Evolutionary conservation across 768 basidiomycete genomes (phyloP), one percentile per base, ranked within the genome.

Genomic region (Suillus ampliporus): DNA sequence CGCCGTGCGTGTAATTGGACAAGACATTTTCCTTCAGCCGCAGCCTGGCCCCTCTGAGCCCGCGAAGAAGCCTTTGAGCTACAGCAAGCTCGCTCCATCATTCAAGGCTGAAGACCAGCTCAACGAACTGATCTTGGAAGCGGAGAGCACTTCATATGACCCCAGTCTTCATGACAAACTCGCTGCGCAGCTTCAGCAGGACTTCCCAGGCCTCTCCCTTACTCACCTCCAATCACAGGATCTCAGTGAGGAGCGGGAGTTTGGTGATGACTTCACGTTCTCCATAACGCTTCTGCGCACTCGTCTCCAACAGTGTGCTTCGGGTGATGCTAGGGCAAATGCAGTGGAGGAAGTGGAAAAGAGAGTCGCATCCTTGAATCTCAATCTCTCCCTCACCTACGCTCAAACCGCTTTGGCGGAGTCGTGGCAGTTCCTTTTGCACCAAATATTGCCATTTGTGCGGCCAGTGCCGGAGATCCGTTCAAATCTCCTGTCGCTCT

Each of bases 361-460:
- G 54, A 82, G 83, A 38, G 77, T 94, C 4, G 79, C 85, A 53
- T 86, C 89, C 1, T 86, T 96, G 73, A 97, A 97, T 74, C 83
- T 95, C 66, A 95, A 96, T 71, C 83, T 95, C 53, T 95, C 94
- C 1, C 78, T 97, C 43, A 81, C 91, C 23, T 90, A 97, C 68
- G 83, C 91, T 1, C 92, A 96, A 72, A 85, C 84, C 2, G 78
- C 86, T 2, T 80, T 94, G 50, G 85, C 90, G 0, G 86, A 91
- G 61, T 85, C 94, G 4, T 97, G 93, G 93, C 87, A 89, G 57
- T 80, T 82, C 50, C 74, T 97, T 48, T 79, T 95, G 47, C 83
- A 86, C 46, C 86, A 87, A 68, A 78, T 86, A 4, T 77, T 85
- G 11, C 85, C 88, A 0, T 89, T 88, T 73, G 75, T 93, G 28